Percentiles rank a stretch among this genome's conserved stretches.
Evolutionary conservation across 1,139 yeast species (phyloP).

Genomic region (Zhuliangozyma parablackwelliae): DNA sequence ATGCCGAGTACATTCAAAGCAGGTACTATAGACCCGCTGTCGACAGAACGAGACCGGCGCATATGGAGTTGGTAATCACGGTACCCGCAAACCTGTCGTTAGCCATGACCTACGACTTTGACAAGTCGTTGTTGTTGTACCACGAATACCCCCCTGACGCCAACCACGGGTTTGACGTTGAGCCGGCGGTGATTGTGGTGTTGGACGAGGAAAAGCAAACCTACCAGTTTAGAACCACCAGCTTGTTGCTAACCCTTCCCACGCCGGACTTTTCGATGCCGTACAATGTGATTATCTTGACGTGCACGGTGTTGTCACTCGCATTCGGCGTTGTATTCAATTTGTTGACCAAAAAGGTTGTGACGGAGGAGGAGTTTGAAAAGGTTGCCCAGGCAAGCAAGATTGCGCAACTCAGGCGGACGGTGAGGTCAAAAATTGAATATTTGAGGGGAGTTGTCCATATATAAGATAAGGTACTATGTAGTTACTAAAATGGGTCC

Average conservation of each 20-base stretch:
- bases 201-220: slow-evolving; percentile 16
- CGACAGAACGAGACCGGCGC: slow-evolving; percentile 80
- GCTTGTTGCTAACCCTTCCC: slow-evolving; percentile 79
- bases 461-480: too few relatives aligned
- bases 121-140: slow-evolving; percentile 75
- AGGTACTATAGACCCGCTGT: slow-evolving; percentile 70
- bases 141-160: slow-evolving; percentile 99
- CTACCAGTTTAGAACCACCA: slow-evolving; percentile 78
- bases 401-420: slow-evolving; percentile 16
- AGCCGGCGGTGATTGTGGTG: slow-evolving; percentile 77
- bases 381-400: slow-evolving; percentile 21
- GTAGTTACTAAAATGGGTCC: slow-evolving; percentile 64
- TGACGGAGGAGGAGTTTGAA: slow-evolving; percentile 76
- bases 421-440: background rate
- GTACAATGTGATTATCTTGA: slow-evolving; percentile 89
- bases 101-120: slow-evolving; percentile 72
- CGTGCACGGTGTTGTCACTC: slow-evolving; percentile 90
- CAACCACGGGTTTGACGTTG: slow-evolving; percentile 93
- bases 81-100: slow-evolving; percentile 65
- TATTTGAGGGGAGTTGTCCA: slow-evolving; percentile 2
- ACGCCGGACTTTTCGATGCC: slow-evolving; percentile 99
- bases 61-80: slow-evolving; percentile 61
- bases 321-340: slow-evolving; percentile 87
- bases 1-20: slow-evolving; percentile 33
- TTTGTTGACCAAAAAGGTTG: slow-evolving; percentile 66